Evolutionary conservation across 768 basidiomycete species (phyloP).

Genomic region (Asterophora lycoperdoides): DNA sequence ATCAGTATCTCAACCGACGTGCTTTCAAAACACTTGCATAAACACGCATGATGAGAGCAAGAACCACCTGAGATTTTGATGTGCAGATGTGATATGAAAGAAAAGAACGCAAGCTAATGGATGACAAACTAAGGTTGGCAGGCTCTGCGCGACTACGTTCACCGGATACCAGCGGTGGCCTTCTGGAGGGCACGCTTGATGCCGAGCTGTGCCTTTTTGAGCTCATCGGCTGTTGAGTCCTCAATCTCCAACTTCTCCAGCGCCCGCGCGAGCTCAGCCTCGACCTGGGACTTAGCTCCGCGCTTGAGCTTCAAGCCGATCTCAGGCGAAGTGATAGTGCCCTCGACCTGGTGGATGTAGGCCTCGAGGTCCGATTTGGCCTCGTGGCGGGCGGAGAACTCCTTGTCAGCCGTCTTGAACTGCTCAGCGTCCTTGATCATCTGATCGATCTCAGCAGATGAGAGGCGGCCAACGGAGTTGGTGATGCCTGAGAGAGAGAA

Average conservation of each 20-base stretch:
- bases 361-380: constrained; percentile 98
- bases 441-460: constrained; percentile 96
- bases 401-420: constrained; percentile 94
- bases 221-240: constrained; percentile 88
- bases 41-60: neutral
- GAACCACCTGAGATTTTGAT: constrained; percentile 14
- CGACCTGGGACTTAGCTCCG: constrained; percentile 90
- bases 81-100: constrained; percentile 10
- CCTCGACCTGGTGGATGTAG: constrained; percentile 95
- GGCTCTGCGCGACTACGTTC: constrained; percentile 30
- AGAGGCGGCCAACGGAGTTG: constrained; percentile 98
- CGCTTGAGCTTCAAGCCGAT: constrained; percentile 99
- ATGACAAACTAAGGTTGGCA: constrained; percentile 17
- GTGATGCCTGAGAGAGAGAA: constrained; percentile 64
- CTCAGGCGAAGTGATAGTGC: constrained; percentile 93
- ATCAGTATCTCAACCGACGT: too few relatives aligned
- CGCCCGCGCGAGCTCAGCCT: constrained; percentile 96
- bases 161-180: constrained; percentile 88
- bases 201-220: constrained; percentile 91
- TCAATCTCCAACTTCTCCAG: constrained; percentile 99
- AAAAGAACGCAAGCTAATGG: constrained; percentile 20
- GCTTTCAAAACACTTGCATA: neutral
- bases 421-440: constrained; percentile 99
- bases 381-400: constrained; percentile 97
- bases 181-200: constrained; percentile 98